phyloP scores from a whole-genome alignment of 2,329 filamentous ascomycete species.

The Ustulina deusta region DNA sequence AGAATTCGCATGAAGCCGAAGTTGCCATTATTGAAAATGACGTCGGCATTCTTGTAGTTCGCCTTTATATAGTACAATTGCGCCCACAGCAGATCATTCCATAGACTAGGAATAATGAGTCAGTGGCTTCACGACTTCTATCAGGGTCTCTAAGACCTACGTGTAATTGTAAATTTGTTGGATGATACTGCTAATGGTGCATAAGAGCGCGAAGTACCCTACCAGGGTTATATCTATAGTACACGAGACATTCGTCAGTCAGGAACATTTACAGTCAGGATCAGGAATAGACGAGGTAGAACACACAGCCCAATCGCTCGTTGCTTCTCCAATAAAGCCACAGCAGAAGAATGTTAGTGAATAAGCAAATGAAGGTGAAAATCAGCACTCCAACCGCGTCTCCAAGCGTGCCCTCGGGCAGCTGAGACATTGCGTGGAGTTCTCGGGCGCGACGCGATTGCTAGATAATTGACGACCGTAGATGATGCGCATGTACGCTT shows the following conservation, averaged over 20 bases:
- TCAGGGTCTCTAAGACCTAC: constrained; percentile 23
- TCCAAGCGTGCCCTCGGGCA: constrained; percentile 43
- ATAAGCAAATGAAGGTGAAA: constrained; percentile 42
- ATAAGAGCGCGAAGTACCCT: constrained; percentile 41
- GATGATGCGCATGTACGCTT: not conserved
- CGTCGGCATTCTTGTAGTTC: constrained; percentile 44
- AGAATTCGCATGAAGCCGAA: constrained; percentile 44
- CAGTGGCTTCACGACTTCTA: not conserved
- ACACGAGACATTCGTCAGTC: constrained; percentile 14
- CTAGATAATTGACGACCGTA: not conserved
- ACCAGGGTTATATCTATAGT: constrained; percentile 41
- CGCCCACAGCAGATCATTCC: constrained; percentile 42
- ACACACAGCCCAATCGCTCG: constrained; percentile 40
- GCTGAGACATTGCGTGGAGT: constrained; percentile 38
- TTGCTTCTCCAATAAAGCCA: constrained; percentile 44
- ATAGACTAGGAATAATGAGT: constrained; percentile 32
- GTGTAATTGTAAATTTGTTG: constrained; percentile 46
- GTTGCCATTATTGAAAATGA: constrained; percentile 45
- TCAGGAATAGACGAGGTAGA: not conserved
- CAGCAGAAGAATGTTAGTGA: constrained; percentile 40
- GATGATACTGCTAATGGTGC: constrained; percentile 42
- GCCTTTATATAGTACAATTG: constrained; percentile 44
- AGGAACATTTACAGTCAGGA: not conserved
- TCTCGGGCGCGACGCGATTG: constrained; percentile 5
- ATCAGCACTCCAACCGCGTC: constrained; percentile 42